Evolutionary conservation across 192 early-diverging fungal species (phyloP).

Genomic region (Coemansia sp.): DNA sequence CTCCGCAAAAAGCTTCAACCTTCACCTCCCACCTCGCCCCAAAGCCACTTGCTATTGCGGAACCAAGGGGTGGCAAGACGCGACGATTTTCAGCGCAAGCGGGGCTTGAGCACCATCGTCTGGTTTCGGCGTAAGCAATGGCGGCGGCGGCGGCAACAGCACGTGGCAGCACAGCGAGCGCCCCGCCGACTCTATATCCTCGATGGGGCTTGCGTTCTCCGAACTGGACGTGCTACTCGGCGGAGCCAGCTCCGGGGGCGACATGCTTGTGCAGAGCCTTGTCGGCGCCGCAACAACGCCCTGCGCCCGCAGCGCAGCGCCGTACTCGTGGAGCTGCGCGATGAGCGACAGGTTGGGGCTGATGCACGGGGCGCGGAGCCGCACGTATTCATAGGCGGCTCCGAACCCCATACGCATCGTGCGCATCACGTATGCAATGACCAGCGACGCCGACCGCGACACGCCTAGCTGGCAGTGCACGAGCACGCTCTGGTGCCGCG

Average conservation of each 20-base stretch:
- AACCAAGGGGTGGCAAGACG: slow-evolving; percentile 14
- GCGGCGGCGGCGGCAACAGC: neutral
- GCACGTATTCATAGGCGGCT: slow-evolving; percentile 78
- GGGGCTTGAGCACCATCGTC: neutral
- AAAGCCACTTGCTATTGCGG: slow-evolving; percentile 1
- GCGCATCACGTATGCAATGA: slow-evolving; percentile 91
- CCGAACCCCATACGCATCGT: slow-evolving; percentile 58
- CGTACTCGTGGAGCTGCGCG: slow-evolving; percentile 76
- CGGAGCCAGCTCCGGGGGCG: slow-evolving; percentile 1
- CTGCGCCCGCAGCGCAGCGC: slow-evolving; percentile 17
- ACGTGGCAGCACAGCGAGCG: neutral
- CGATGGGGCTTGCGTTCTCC: slow-evolving; percentile 28
- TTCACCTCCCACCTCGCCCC: neutral
- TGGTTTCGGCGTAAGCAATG: slow-evolving; percentile 10
- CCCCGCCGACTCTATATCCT: neutral
- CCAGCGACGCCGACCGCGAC: slow-evolving; percentile 81
- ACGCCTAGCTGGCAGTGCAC: slow-evolving; percentile 91
- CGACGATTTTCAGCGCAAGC: slow-evolving; percentile 9
- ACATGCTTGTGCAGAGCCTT: neutral
- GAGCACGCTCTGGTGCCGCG: slow-evolving; percentile 62
- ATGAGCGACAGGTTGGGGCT: slow-evolving; percentile 84
- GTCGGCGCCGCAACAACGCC: neutral
- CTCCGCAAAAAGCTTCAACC: neutral
- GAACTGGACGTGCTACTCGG: slow-evolving; percentile 18
- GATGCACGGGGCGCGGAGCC: slow-evolving; percentile 67